Conservation (phyloP, 345 rosid genomes). For the Zanthoxylum bungeanum region DNA sequence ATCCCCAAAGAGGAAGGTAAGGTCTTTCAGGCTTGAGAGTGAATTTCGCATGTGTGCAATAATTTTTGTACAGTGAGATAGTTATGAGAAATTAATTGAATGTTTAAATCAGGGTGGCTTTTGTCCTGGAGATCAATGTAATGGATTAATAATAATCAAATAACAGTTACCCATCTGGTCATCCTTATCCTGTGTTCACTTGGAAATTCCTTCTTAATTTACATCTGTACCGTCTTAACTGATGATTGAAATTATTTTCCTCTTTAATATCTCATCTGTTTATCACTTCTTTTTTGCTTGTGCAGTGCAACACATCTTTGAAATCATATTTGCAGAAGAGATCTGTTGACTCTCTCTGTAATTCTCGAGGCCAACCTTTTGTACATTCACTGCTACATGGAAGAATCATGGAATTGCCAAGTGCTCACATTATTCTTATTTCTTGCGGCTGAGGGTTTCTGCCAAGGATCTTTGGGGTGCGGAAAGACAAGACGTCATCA, state of each 20-base stretch:
- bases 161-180: background rate
- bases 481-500: no score
- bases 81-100: background rate
- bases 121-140: background rate
- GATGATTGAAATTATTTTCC: background rate
- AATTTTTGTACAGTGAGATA: background rate
- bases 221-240: background rate
- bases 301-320: slow-evolving; percentile 57
- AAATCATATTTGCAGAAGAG: slow-evolving; percentile 63
- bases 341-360: slow-evolving; percentile 18
- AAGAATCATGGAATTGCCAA: background rate
- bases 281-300: slow-evolving; percentile 12
- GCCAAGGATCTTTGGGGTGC: background rate
- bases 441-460: no score
- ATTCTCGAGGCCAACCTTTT: background rate
- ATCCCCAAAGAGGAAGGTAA: slow-evolving; percentile 73
- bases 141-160: background rate
- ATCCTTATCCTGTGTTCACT: background rate
- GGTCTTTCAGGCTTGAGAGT: background rate
- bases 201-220: background rate
- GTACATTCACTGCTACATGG: background rate
- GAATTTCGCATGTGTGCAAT: background rate
- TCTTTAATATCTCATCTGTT: background rate
- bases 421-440: no score
- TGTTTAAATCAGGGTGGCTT: background rate